Conservation (phyloP, 1,139 yeast species). For the Geotrichum restrictum region DNA sequence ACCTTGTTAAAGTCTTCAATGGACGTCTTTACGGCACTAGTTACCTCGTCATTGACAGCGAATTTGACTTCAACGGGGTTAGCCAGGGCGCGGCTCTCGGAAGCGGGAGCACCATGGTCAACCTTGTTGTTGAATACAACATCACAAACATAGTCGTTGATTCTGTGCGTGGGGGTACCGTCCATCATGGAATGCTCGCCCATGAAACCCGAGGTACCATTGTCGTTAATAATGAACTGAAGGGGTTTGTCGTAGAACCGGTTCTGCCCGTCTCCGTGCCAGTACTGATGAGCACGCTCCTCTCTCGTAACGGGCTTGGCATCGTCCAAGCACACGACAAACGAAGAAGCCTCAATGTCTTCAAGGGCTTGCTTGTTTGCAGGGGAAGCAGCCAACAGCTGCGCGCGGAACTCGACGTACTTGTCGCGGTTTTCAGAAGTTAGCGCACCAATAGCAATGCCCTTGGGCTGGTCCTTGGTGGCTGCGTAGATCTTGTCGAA, state of each 20-base stretch:
- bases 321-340: constrained; percentile 75
- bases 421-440: constrained; percentile 84
- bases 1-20: constrained; percentile 51
- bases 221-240: constrained; percentile 75
- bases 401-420: constrained; percentile 62
- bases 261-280: constrained; percentile 94
- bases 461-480: constrained; percentile 45
- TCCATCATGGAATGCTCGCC: constrained; percentile 99
- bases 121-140: constrained; percentile 50
- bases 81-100: constrained; percentile 27
- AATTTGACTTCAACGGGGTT: constrained; percentile 44
- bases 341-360: constrained; percentile 72
- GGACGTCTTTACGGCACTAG: constrained; percentile 54
- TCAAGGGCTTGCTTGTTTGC: constrained; percentile 54
- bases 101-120: constrained; percentile 34
- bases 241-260: constrained; percentile 90
- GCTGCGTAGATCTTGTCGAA: constrained; percentile 50
- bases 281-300: constrained; percentile 79
- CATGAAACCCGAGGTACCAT: constrained; percentile 86
- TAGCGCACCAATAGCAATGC: constrained; percentile 67
- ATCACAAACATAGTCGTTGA: constrained; percentile 71
- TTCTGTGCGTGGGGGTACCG: constrained; percentile 89
- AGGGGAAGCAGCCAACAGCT: constrained; percentile 55
- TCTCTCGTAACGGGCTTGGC: constrained; percentile 71
- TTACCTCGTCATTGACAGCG: constrained; percentile 46